Percentiles rank a stretch among this genome's conserved stretches.
Evolutionary conservation across 2,329 filamentous ascomycete genomes (phyloP).

Genomic region (Sporothrix euskadiensis): DNA sequence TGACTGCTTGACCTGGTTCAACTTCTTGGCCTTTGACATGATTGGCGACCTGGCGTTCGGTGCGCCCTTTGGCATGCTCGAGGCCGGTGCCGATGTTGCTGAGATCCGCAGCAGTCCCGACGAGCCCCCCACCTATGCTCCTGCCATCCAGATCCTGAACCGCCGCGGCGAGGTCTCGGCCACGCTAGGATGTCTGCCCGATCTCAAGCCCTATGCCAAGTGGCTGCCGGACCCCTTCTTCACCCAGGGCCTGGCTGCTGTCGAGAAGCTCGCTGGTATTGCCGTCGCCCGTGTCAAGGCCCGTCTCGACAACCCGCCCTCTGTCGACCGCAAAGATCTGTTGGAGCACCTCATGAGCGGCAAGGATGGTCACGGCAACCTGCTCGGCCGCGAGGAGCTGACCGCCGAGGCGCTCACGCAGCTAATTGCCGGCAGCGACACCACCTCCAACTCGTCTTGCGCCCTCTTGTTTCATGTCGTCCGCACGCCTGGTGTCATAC

Average conservation of each 20-base stretch:
- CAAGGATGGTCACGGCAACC: constrained; percentile 74
- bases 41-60: constrained; percentile 67
- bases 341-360: constrained; percentile 83
- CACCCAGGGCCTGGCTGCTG: constrained; percentile 68
- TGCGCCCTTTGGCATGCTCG: constrained; percentile 79
- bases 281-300: constrained; percentile 78
- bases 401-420: constrained; percentile 89
- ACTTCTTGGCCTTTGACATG: constrained; percentile 59
- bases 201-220: constrained; percentile 75
- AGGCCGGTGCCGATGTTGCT: constrained; percentile 71
- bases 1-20: constrained; percentile 80
- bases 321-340: constrained; percentile 71
- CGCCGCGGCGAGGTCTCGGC: constrained; percentile 82
- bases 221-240: constrained; percentile 85
- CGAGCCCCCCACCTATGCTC: constrained; percentile 65
- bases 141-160: constrained; percentile 86
- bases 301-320: constrained; percentile 68
- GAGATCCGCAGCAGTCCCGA: constrained; percentile 67
- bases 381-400: constrained; percentile 70
- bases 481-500: constrained; percentile 65
- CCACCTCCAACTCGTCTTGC: constrained; percentile 74
- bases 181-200: constrained; percentile 72
- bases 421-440: constrained; percentile 78
- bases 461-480: constrained; percentile 77
- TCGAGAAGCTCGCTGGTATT: constrained; percentile 81